Conservation (phyloP, 257 asterid genomes). For the Penstemon barbatus region DNA sequence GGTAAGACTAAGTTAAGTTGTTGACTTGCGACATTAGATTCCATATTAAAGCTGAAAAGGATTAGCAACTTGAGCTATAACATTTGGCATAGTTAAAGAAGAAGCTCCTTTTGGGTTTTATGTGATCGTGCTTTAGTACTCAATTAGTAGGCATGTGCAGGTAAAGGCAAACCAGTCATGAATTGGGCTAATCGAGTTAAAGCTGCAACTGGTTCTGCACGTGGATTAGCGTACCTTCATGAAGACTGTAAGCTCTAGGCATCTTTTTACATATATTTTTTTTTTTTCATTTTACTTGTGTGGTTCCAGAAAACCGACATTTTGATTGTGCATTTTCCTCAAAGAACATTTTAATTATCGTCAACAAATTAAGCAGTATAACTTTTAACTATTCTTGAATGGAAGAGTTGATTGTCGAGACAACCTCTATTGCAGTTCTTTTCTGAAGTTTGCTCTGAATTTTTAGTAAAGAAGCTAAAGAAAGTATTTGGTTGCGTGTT, state of each 20-base stretch:
- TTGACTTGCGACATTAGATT: constrained; percentile 20
- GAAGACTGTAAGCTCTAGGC: too few species aligned
- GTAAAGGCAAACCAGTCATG: neutral
- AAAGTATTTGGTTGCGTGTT: constrained; percentile 9
- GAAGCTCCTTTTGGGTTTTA: neutral
- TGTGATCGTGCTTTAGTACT: neutral
- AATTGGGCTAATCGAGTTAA: neutral
- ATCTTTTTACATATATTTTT: too few species aligned
- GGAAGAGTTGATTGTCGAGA: constrained; percentile 13
- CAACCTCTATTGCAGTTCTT: neutral
- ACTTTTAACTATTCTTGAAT: constrained; percentile 14
- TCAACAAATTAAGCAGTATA: neutral
- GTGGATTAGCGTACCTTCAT: too few species aligned
- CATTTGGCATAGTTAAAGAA: neutral
- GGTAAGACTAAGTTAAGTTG: constrained; percentile 46
- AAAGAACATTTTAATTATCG: neutral
- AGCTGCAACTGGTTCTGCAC: too few species aligned
- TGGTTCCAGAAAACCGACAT: neutral
- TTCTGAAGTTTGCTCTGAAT: constrained; percentile 14
- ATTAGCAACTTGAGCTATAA: constrained; percentile 18
- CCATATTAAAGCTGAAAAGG: constrained; percentile 9
- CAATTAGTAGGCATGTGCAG: constrained; percentile 10
- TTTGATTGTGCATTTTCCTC: neutral
- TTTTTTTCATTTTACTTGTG: neutral
- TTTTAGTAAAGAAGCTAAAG: constrained; percentile 13